Evolutionary conservation across 2,329 filamentous ascomycete species (phyloP), one percentile per base, ranked within the genome.

Genomic region (Penicillium freii): DNA sequence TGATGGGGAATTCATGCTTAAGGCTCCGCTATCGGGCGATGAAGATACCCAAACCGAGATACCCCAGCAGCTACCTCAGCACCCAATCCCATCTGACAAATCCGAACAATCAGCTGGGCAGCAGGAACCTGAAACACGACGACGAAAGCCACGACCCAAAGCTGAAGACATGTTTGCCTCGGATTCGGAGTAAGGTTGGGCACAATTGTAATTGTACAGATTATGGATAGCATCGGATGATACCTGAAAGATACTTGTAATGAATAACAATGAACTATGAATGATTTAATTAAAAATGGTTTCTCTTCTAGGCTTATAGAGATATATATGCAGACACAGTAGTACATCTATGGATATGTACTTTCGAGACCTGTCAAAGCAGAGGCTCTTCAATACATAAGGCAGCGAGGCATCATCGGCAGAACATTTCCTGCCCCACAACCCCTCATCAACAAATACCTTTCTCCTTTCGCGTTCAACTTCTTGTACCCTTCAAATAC

Each of bases 91-190:
- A 36, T 21, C 60, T 34, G 42, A 69, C 62, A 59, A 60, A 49
- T 57, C 61, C 25, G 56, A 56, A 60, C 66, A 66, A 51, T 53
- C 60, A 51, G 57, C 31, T 57, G 62, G 54, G 57, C 69, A 56
- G 53, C 55, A 23, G 61, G 59, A 31, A 64, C 62, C 53, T 66
- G 69, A 47, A 61, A 70, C 67, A 58, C 59, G 64, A 8, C 69
- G 56, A 69, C 79, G 62, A 79, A 74, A 83, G 65, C 88, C 84
- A 69, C 82, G 88, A 60, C 88, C 90, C 73, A 86, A 86, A 64
- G 90, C 90, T 5, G 89, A 89, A 64, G 90, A 94, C 70, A 92
- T 94, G 90, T 95, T 94, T 83, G 90, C 88, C 11, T 89, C 87
- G 5, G 89, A 89, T 64, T 82, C 78, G 1, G 79, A 82, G 50